Evolutionary conservation across 352 stramenopile genomes (phyloP), one percentile per base, ranked within the genome.

Genomic region (Pythium guiyangense): DNA sequence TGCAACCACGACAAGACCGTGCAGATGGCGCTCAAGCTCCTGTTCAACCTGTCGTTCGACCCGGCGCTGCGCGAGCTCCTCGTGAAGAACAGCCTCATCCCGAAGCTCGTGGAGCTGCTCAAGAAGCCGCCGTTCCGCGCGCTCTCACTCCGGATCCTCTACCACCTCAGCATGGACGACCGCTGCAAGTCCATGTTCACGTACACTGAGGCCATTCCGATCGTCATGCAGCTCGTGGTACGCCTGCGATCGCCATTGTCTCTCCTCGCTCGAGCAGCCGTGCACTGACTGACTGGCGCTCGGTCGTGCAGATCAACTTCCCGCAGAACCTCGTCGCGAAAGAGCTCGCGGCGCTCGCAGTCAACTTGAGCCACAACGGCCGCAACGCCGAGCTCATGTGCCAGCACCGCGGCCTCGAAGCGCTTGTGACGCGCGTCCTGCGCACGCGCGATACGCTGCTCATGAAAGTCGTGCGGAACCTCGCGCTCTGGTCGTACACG

Each of bases 1-100:
- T 94, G 81, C 69, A 86, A 79, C 57, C 83, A 93, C 62, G 83
- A 93, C 71, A 94, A 92, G 64, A 92, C 79, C 17, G 81, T 87
- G 34, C 83, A 94, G 64, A 91, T 85, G 63, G 72, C 83, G 37
- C 70, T 93, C 20, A 93, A 94, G 53, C 67, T 98, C 46, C 64
- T 98, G 17, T 98, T 98, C 76, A 98, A 98, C 59, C 60, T 98
- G 49, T 98, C 89, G 12, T 98, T 98, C 65, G 89, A 98, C 61
- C 66, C 81, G 20, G 69, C 76, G 27, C 72, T 96, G 20, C 77
- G 87, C 9, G 88, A 96, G 64, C 65, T 94, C 43, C 83, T 96
- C 54, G 84, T 96, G 35, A 84, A 92, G 44, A 84, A 88, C 70
- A 90, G 84, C 22, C 70, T 98, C 10, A 94, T 98, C 50, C 88